Evolutionary conservation across 345 rosid genomes (phyloP), one percentile per base, ranked within the genome.

Genomic region (Aquilaria sinensis): DNA sequence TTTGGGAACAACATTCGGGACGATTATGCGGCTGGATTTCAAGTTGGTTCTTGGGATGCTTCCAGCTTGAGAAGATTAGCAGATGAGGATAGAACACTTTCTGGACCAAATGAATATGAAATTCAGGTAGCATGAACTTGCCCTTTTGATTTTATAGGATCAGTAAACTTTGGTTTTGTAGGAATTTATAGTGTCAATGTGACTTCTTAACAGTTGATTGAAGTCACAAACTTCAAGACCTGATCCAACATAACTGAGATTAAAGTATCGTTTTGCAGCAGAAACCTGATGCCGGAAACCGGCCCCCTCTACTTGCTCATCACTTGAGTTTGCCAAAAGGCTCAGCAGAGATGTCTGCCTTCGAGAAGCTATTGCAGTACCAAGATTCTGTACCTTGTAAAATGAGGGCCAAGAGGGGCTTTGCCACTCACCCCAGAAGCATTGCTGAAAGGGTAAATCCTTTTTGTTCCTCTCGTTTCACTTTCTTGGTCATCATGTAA

Each of bases 341-440:
- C 13, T 69, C 80, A 1, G 72, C 84, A 0, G 96, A 93, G 57
- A 56, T 84, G 56, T 56, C 80, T 30, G 68, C 82, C 31, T 77
- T 93, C n/a, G 95, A 90, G 45, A 83, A 83, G 74, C 69, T 83
- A 15, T 61, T 37, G 43, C 43, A 37, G 43, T 3, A 90, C 51
- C 90, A 85, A 49, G 99, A 90, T 66, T 83, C 97, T 53, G 89
- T 94, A 6, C 95, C 99, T 0, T 90, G 99, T 76, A 88, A 83
- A 79, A 83, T 85, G 62, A 79, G 99, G 69, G 99, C 99, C 23
- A 94, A 94, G 75, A 86, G 99, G 32, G 99, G 99, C 29, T 90
- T 78, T 52, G 99, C 99, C 13, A 94, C 99, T 68, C 99, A 94
- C 75, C 99, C 99, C 9, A 82, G 99, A 41, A 94, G 99, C 80